Evolutionary conservation across 305 asterid species (phyloP), one percentile per base, ranked within the genome.

Genomic region (Coffea humblotiana): DNA sequence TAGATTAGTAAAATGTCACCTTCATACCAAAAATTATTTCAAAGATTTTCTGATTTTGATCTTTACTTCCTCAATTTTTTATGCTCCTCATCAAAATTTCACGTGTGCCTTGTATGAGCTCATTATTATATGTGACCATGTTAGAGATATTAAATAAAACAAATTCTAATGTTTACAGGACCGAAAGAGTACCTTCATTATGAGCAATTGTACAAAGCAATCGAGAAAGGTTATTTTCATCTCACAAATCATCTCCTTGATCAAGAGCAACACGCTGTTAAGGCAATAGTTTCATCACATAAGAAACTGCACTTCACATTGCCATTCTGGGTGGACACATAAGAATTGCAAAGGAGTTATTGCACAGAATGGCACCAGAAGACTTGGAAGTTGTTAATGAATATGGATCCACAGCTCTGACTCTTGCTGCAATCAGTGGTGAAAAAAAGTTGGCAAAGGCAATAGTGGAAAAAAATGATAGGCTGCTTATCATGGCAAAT

Each of bases 281-380:
- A 71, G 67, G 86, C 83, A 32, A 87, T 79, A 75, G 35, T 87
- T 29, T 83, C 90, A 25, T 83, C 87, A 6, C 88, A 87, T 29
- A 78, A 83, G 87, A 87, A 32, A 87, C 84, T 1, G 87, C 87
- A 25, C 86, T 87, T 12, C 88, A 87, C 80, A 49, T 85, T 79
- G 88, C 88, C 51, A 81, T 85, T 77, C 77, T 83, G 37, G 81
- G 48, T 7, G 86, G 87, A 23, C 87, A 83, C 71, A 73, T 66
- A 3, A 72, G 69, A 54, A 87, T 87, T 56, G 88, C 87, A 14
- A 74, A 79, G 18, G 56, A 79, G 25, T 70, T 87, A 76, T 76
- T 85, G 11, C 70, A 12, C n/a, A 43, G 0, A 66, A 83, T 81
- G 87, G 65, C 19, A 11, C 71, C 77, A 16, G n/a, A 32, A 9